These are phyloP conservation scores for Yarrowia keelungensis DNA, from an alignment of 805 yeast genomes.

Conservation along the genomic window DNA sequence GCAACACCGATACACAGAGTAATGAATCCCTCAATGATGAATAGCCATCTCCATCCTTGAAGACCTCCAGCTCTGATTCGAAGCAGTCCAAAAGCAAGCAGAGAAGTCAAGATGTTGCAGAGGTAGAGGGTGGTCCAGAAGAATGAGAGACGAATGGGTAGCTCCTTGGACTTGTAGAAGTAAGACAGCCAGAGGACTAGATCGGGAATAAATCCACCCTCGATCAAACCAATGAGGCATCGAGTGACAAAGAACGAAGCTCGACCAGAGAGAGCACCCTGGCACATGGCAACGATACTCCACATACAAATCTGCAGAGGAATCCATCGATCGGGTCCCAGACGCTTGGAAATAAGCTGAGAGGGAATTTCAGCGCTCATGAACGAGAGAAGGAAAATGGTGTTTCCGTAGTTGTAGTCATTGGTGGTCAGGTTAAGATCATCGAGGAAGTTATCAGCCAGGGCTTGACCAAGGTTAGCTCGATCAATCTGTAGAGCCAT, in stretches of 20 bases:
- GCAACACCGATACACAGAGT: slow-evolving; percentile 61
- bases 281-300: slow-evolving; percentile 63
- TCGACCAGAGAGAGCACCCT: slow-evolving; percentile 55
- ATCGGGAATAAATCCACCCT: slow-evolving; percentile 77
- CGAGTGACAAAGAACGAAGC: slow-evolving; percentile 58
- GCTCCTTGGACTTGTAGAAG: slow-evolving; percentile 66
- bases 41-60: slow-evolving; percentile 71
- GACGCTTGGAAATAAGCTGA: slow-evolving; percentile 64
- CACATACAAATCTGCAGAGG: slow-evolving; percentile 65
- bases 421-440: slow-evolving; percentile 62
- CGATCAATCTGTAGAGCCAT: slow-evolving; percentile 66
- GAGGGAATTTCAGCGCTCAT: slow-evolving; percentile 70
- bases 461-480: slow-evolving; percentile 63
- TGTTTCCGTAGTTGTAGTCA: slow-evolving; percentile 66
- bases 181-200: slow-evolving; percentile 68
- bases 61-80: slow-evolving; percentile 48
- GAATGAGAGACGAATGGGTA: slow-evolving; percentile 63
- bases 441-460: slow-evolving; percentile 61
- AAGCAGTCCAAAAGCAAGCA: slow-evolving; percentile 63
- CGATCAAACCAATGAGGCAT: slow-evolving; percentile 60
- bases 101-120: slow-evolving; percentile 56
- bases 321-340: slow-evolving; percentile 72
- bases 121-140: slow-evolving; percentile 65
- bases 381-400: slow-evolving; percentile 62
- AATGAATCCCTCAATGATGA: slow-evolving; percentile 66